These are phyloP conservation scores for Erysimum cheiranthoides DNA, from an alignment of 345 rosid species.

Conservation along the genomic window DNA sequence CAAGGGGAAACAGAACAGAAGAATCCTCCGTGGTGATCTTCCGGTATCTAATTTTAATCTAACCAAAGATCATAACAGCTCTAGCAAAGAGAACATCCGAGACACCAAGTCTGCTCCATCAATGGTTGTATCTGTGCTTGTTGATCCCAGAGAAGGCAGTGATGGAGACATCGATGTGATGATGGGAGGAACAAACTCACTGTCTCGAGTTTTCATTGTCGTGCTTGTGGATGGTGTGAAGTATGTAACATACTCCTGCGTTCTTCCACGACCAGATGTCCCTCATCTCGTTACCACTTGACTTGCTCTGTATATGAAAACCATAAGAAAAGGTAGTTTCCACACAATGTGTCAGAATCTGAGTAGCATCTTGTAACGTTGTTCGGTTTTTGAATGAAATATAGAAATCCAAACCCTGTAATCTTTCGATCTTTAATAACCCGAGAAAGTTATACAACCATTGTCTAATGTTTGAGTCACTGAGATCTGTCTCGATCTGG, in stretches of 20 bases:
- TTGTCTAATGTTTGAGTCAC: conserved; percentile 20
- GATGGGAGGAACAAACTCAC: conserved; percentile 61
- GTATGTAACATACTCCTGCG: conserved; percentile 90
- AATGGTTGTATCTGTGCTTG: conserved; percentile 83
- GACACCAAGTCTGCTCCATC: conserved; percentile 40
- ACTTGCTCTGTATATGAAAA: conserved; percentile 11
- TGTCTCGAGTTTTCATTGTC: conserved; percentile 73
- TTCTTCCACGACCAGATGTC: conserved; percentile 63
- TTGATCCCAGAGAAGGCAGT: conserved; percentile 73
- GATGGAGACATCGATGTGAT: conserved; percentile 62
- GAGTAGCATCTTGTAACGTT: conserved; percentile 6
- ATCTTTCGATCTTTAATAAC: neutral
- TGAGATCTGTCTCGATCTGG: neutral
- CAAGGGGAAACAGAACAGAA: conserved; percentile 65
- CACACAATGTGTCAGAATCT: conserved; percentile 7
- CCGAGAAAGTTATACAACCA: neutral
- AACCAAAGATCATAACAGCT: conserved; percentile 49
- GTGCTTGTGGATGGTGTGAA: conserved; percentile 79
- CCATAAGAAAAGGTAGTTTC: conserved; percentile 15
- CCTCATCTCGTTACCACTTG: conserved; percentile 59
- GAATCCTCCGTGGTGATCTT: conserved; percentile 61
- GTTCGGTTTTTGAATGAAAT: neutral
- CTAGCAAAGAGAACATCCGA: conserved; percentile 35
- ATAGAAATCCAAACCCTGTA: conserved; percentile 5
- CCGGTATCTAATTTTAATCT: conserved; percentile 52